Evolutionary conservation across 1,139 yeast genomes (phyloP), one percentile per base, ranked within the genome.

Genomic region (Geotrichum klebahnii): DNA sequence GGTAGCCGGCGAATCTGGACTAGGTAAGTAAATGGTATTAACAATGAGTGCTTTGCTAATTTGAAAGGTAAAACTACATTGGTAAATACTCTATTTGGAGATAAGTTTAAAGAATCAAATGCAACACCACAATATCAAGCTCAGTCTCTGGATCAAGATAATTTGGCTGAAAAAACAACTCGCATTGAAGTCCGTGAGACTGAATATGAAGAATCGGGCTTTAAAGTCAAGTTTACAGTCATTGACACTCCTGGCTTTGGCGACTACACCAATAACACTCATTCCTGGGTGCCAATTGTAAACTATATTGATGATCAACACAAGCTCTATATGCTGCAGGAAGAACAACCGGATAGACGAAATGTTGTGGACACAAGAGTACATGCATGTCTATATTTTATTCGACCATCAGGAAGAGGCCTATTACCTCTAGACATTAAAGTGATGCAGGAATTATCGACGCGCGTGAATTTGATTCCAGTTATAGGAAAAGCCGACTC

Each of bases 1-100:
- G 96, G 85, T 88, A 24, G 89, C 88, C 37, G 97, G 97, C 59
- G 96, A 88, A 68, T 81, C 90, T 50, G 96, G 96, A 3, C 72
- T 88, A 47, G 97, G 97, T 55, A 28, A 10, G 53, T 39, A 10
- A 6, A 33, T 14, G 5, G 17, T 10, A 6, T 32, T 22, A 14
- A 4, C 16, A 23, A 20, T 20, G 22, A 14, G 31, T 17, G 2
- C n/a, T n/a, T 12, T 5, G 19, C 34, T 43, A 43, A 43, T 32
- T 12, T 3, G n/a, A 17, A n/a, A 50, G 54, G 54, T 14, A 68
- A 89, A 67, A 83, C 95, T 14, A 88, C 97, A 0, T 87, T 88
- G 59, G 75, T 89, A 66, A 87, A 88, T 68, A 87, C 96, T 1
- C 71, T 89, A 51, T 87, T 89, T 45, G 62, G 62, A 46, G 58